phyloP scores from a whole-genome alignment of 2,329 filamentous ascomycete genomes.

The Colletotrichum trifolii region DNA sequence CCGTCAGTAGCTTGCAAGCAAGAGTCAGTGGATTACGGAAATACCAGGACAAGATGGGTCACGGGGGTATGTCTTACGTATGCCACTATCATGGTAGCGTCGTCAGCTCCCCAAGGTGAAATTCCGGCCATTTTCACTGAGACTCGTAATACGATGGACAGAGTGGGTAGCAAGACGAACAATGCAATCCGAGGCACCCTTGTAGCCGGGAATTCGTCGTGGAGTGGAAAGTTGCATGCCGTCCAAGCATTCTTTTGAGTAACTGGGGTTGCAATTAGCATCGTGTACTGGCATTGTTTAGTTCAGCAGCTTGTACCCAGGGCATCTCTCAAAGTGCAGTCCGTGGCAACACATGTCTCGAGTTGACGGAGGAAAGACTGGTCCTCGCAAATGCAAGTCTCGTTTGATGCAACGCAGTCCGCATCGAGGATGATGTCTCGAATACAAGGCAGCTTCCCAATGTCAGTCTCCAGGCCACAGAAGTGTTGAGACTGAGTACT shows the following conservation, averaged over 20 bases:
- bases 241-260: conserved; percentile 25
- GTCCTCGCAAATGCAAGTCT: neutral
- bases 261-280: neutral
- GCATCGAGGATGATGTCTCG: too few species aligned
- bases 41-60: neutral
- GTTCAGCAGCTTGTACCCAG: neutral
- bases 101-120: conserved; percentile 15
- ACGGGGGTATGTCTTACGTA: neutral
- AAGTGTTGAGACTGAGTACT: too few species aligned
- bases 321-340: conserved; percentile 21
- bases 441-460: too few species aligned
- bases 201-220: neutral
- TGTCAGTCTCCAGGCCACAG: too few species aligned
- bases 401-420: neutral
- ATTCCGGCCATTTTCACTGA: conserved; percentile 8
- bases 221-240: conserved; percentile 14
- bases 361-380: neutral
- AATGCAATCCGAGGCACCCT: neutral
- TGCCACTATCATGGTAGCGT: conserved; percentile 16
- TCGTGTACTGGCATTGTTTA: neutral
- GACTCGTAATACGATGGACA: conserved; percentile 14
- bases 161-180: conserved; percentile 2
- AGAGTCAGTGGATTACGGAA: too few species aligned
- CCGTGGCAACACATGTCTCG: conserved; percentile 5
- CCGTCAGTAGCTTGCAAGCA: too few species aligned